Conservation (phyloP, 371 early-diverging fungal genomes). For the Mortierella sp. region DNA sequence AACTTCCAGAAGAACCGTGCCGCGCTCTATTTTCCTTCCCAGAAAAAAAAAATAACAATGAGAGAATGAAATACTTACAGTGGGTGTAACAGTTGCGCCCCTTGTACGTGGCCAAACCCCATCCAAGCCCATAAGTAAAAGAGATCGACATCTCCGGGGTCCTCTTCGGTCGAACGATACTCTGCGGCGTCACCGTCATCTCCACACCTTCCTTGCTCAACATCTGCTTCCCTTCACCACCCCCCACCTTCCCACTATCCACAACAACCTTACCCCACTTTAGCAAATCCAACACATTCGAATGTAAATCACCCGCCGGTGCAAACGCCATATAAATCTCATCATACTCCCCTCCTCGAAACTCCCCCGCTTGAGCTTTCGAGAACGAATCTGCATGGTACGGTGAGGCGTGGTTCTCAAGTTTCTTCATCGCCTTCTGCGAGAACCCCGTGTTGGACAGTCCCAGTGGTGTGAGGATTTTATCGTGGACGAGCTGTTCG, state of each 20-base stretch:
- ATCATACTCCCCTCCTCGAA: not conserved
- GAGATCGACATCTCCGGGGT: not conserved
- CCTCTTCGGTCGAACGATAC: not conserved
- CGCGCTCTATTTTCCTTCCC: no score
- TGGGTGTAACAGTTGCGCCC: conserved; percentile 13
- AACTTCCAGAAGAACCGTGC: not conserved
- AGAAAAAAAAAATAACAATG: no score
- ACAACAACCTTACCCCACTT: conserved; percentile 18
- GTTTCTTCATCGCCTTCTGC: not conserved
- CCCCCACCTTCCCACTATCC: conserved; percentile 4
- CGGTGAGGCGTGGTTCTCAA: not conserved
- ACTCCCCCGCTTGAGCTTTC: not conserved
- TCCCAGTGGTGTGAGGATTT: conserved; percentile 2
- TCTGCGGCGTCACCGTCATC: conserved; percentile 2
- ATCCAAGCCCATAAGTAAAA: conserved; percentile 18
- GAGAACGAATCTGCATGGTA: not conserved
- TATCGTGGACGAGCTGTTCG: conserved; percentile 13
- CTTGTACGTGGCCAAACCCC: conserved; percentile 14
- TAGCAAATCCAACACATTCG: conserved; percentile 23
- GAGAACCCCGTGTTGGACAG: conserved; percentile 8
- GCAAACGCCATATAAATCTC: conserved; percentile 3
- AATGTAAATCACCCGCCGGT: conserved; percentile 28
- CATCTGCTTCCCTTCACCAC: conserved; percentile 14
- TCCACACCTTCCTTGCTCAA: conserved; percentile 13
- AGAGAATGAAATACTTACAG: not conserved